Percentiles rank a stretch among this genome's conserved stretches.
Conservation (phyloP, 306 rosid species). For the Argentina anserina region DNA sequence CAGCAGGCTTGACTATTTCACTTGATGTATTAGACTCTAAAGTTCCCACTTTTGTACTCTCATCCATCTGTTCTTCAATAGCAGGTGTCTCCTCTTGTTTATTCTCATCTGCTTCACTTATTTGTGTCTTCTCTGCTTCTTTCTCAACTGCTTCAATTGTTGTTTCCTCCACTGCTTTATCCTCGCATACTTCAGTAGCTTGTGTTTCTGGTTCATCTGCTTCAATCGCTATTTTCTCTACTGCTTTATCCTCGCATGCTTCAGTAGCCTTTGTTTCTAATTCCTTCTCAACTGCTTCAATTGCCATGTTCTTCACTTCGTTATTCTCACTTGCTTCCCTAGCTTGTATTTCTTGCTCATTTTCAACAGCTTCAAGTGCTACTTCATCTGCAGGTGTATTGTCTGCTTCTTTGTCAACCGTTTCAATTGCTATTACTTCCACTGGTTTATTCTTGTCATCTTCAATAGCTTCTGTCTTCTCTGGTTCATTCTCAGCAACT, state of each 20-base stretch:
- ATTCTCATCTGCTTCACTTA: neutral
- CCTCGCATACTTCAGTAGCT: neutral
- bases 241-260: neutral
- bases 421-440: neutral
- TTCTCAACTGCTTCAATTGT: neutral
- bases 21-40: neutral
- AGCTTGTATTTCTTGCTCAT: neutral
- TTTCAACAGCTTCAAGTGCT: neutral
- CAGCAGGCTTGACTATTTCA: neutral
- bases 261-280: neutral
- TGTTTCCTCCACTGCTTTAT: neutral
- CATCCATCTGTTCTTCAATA: slow-evolving; percentile 2
- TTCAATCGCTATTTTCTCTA: neutral
- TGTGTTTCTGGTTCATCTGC: neutral
- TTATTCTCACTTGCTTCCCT: neutral
- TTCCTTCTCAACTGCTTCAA: neutral
- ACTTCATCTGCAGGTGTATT: neutral
- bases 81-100: neutral
- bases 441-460: neutral
- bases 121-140: neutral
- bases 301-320: neutral
- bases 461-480: neutral
- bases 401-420: slow-evolving; percentile 2
- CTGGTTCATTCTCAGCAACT: neutral
- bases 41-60: neutral